Evolutionary conservation across 2,329 filamentous ascomycete genomes (phyloP).

Genomic region (Neonectria ditissima): DNA sequence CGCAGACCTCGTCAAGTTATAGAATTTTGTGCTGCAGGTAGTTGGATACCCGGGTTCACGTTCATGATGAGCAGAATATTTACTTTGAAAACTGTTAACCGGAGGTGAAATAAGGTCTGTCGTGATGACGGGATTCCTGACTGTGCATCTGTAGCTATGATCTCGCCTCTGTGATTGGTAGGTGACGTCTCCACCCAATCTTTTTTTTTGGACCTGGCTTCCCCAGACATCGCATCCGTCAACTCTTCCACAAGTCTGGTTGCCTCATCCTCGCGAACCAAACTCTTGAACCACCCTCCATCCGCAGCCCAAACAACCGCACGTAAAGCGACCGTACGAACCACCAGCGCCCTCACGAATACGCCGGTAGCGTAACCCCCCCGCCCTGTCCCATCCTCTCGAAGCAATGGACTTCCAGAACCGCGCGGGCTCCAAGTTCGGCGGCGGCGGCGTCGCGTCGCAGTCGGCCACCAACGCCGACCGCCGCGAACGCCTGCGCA

Average conservation of each 20-base stretch:
- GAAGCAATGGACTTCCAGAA: slow-evolving; percentile 82
- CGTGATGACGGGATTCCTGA: background rate
- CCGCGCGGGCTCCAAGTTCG: slow-evolving; percentile 96
- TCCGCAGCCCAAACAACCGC: background rate
- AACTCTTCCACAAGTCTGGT: slow-evolving; percentile 13
- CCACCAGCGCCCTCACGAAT: background rate
- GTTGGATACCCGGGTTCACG: background rate
- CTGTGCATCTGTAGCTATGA: background rate
- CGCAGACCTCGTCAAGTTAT: slow-evolving; percentile 31
- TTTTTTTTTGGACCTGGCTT: slow-evolving; percentile 13
- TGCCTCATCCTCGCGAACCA: slow-evolving; percentile 30
- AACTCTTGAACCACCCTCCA: background rate
- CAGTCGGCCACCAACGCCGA: slow-evolving; percentile 95
- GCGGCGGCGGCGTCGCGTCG: slow-evolving; percentile 95
- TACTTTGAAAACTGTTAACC: background rate
- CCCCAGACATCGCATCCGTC: slow-evolving; percentile 22
- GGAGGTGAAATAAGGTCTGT: background rate
- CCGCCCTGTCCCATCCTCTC: too few relatives aligned
- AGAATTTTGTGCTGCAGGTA: background rate
- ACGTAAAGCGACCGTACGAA: background rate
- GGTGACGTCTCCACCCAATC: background rate
- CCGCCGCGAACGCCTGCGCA: slow-evolving; percentile 95
- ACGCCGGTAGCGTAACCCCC: background rate
- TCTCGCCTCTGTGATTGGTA: slow-evolving; percentile 35
- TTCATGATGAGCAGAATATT: background rate